A percentile compares a stretch with the other conserved stretches of the same genome.
These are phyloP conservation scores for Solanum paucissectum DNA, from an alignment of 257 asterid genomes.

Conservation along the genomic window DNA sequence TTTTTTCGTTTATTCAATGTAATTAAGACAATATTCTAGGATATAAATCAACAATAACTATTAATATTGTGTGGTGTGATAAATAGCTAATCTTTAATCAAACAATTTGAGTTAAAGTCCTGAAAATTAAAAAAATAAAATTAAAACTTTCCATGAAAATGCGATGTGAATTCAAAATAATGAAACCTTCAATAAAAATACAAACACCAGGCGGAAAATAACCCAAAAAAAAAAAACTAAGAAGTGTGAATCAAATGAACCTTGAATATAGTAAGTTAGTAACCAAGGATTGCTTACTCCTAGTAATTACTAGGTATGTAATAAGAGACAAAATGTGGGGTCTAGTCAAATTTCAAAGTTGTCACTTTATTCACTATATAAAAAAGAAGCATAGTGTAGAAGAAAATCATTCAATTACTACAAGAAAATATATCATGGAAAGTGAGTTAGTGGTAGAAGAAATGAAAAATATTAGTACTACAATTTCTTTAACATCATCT, in stretches of 20 bases:
- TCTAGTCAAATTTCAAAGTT: neutral
- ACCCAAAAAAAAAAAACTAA: neutral
- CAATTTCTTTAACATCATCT: slow-evolving; percentile 8
- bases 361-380: neutral
- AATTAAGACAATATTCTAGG: too few relatives aligned
- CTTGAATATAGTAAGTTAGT: too few relatives aligned
- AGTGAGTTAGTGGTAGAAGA: slow-evolving; percentile 28
- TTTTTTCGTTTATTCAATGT: too few relatives aligned
- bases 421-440: neutral
- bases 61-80: too few relatives aligned
- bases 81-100: too few relatives aligned
- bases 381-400: neutral
- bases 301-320: neutral
- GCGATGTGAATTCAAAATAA: too few relatives aligned
- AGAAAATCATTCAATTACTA: neutral
- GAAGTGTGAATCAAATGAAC: neutral
- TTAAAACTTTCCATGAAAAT: too few relatives aligned
- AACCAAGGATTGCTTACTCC: neutral
- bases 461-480: neutral
- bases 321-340: neutral
- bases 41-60: too few relatives aligned
- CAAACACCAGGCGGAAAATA: neutral
- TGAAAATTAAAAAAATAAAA: too few relatives aligned
- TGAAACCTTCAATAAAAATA: neutral
- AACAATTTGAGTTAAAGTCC: too few relatives aligned